Evolutionary conservation across 2,329 filamentous ascomycete species (phyloP).

Genomic region (Colletotrichum australisinense): DNA sequence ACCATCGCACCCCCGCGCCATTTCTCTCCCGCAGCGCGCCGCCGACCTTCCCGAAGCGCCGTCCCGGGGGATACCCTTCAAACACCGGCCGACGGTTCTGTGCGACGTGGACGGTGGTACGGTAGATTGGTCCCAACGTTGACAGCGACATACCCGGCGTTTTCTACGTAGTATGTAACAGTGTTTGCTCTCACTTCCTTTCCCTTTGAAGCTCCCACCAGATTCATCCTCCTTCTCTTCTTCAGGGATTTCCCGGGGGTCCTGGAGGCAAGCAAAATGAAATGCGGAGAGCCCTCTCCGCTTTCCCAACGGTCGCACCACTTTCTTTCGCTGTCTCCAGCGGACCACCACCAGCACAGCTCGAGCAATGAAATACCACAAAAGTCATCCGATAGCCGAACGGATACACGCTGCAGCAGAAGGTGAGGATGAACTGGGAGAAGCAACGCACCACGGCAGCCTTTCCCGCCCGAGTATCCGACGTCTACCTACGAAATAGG

Average conservation of each 20-base stretch:
- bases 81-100: background rate
- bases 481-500: background rate
- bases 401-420: background rate
- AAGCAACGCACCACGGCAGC: background rate
- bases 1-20: background rate
- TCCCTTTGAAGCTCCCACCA: background rate
- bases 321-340: background rate
- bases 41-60: background rate
- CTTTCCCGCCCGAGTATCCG: background rate
- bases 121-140: background rate
- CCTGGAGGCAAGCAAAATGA: background rate
- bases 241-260: background rate
- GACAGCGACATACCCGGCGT: background rate
- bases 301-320: background rate
- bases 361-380: background rate
- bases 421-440: background rate
- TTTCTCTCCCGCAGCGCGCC: background rate
- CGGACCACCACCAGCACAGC: no score
- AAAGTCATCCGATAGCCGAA: background rate
- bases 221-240: background rate
- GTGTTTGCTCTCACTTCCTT: no score
- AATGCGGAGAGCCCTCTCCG: background rate
- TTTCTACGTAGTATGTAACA: no score
- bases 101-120: background rate
- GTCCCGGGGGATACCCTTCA: no score